Base-by-base conservation (phyloP, 1,284 basidiomycete species). In the Testicularia cyperi region DNA sequence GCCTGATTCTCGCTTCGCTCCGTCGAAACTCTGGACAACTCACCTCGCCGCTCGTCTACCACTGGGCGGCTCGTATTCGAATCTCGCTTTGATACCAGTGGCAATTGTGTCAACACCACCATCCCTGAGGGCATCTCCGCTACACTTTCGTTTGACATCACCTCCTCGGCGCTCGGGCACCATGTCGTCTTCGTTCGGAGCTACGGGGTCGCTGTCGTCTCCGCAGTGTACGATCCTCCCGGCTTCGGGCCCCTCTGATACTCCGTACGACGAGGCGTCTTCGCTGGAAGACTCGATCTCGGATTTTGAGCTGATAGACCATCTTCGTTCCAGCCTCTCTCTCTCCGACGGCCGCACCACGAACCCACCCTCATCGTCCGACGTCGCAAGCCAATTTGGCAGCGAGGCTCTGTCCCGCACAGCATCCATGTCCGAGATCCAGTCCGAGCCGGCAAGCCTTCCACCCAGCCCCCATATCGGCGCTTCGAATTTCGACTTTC, bases 401-500 rank as follows among this genome's bases (percentile, higher is more conserved):
- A 19, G 12, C 18, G 10, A 9, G 10, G 8, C 30, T n/a, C 9
- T 9, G 10, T 18, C 16, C 30, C 10, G 10, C 30, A 12, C 33
- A 29, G 5, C 40, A 38, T 16, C 33, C 38, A 15, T 39, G 31
- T 19, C 40, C 43, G 3, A 44, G 40, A 6, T 48, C 48, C 4
- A 48, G 40, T 15, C 6, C 21, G 2, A n/a, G n/a, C n/a, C n/a
- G n/a, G n/a, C n/a, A n/a, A n/a, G n/a, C n/a, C n/a, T n/a, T n/a
- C 44, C 41, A 2, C 41, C 44, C 7, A 58, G 55, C n/a, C 48
- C 55, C 14, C 26, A 33, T 12, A 24, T 58, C 8, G 20, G 43
- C 14, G 55, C 48, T 18, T 53, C 48, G 13, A 39, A 21, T 3
- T 58, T 58, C 35, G 48, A 52, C 21, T 58, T 58, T 20, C 55